Evolutionary conservation across 441 rosid species (phyloP).

Genomic region (Croton laevigatus): DNA sequence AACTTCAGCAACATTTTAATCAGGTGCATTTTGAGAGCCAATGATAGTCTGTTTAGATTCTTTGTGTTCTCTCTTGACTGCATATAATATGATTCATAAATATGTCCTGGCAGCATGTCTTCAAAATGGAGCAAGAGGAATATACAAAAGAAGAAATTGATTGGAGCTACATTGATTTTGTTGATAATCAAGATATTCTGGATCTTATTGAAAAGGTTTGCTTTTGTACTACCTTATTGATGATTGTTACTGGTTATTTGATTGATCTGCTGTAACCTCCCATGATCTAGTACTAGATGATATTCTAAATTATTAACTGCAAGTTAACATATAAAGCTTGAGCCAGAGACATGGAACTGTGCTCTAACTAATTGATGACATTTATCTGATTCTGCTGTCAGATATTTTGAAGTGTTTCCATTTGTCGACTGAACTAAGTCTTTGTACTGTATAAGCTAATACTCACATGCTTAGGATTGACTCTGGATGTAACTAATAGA

Average conservation of each 20-base stretch:
- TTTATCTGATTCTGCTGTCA: background rate
- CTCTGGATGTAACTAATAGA: background rate
- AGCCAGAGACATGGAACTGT: background rate
- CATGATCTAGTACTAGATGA: background rate
- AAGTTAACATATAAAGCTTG: background rate
- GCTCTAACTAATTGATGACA: background rate
- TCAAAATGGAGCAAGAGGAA: conserved; percentile 99
- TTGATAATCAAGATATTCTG: conserved; percentile 88
- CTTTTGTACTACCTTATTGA: conserved; percentile 16
- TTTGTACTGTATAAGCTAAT: background rate
- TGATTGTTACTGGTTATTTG: background rate
- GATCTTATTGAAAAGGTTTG: conserved; percentile 94
- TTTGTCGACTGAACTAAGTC: background rate
- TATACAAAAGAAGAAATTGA: conserved; percentile 90
- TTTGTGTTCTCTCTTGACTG: conserved; percentile 22
- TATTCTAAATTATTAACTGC: background rate
- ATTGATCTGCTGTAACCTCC: background rate
- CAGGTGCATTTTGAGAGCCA: conserved; percentile 53
- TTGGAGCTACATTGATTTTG: conserved; percentile 99
- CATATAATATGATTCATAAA: conserved; percentile 13
- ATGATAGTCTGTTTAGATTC: background rate
- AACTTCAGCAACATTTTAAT: conserved; percentile 97
- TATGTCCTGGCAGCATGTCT: conserved; percentile 72
- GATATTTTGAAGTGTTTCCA: background rate
- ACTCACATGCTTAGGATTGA: background rate